Conservation (phyloP, 768 basidiomycete species). For the Tremella mesenterica region DNA sequence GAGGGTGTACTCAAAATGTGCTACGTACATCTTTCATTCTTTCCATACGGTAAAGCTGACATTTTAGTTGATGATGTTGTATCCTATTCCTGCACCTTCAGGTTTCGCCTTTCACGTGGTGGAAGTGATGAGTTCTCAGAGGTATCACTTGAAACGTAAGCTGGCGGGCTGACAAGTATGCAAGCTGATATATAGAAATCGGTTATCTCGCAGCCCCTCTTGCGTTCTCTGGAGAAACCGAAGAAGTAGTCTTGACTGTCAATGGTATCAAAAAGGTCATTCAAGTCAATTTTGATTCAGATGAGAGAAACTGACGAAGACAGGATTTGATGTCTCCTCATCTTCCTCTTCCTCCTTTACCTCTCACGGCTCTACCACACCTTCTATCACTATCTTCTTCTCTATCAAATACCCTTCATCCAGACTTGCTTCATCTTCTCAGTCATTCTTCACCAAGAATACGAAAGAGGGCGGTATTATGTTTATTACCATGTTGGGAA, state of each 20-base stretch:
- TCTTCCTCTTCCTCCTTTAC: constrained; percentile 29
- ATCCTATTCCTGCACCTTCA: constrained; percentile 72
- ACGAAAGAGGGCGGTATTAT: constrained; percentile 80
- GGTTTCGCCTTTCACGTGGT: constrained; percentile 97
- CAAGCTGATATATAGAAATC: constrained; percentile 49
- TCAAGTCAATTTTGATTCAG: background rate
- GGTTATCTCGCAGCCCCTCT: constrained; percentile 90
- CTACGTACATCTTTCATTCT: constrained; percentile 61
- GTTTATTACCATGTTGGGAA: constrained; percentile 67
- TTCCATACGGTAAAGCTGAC: background rate
- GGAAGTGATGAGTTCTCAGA: constrained; percentile 92
- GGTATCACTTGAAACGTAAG: constrained; percentile 71
- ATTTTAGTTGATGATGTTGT: constrained; percentile 86
- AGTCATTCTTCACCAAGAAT: constrained; percentile 47
- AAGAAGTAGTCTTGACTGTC: constrained; percentile 93
- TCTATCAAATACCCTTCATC: constrained; percentile 65
- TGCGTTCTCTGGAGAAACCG: constrained; percentile 87
- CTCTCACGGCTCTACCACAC: constrained; percentile 41
- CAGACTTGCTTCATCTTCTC: constrained; percentile 63
- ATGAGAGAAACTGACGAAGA: background rate
- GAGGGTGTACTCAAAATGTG: constrained; percentile 90
- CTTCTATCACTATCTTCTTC: constrained; percentile 28
- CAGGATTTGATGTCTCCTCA: constrained; percentile 37
- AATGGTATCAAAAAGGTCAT: constrained; percentile 51
- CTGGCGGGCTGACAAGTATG: background rate